A percentile compares a stretch with the other conserved stretches of the same genome.
phyloP scores from a whole-genome alignment of 768 basidiomycete species.

The Sarcomyxa edulis region DNA sequence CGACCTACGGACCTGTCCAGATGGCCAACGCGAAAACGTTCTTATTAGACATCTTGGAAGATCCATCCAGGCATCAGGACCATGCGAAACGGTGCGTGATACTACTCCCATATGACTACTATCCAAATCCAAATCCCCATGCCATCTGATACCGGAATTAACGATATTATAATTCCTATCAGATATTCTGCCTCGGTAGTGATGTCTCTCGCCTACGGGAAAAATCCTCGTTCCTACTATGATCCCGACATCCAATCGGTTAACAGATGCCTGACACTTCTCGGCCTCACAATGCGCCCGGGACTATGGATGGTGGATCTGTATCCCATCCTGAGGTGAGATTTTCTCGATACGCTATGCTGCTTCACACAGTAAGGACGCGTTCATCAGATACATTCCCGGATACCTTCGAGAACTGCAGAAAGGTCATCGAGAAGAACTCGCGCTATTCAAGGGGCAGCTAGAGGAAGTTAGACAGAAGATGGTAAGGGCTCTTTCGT shows the following conservation, averaged over 20 bases:
- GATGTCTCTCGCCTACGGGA: constrained; percentile 46
- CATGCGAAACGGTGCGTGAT: constrained; percentile 42
- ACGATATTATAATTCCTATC: neutral
- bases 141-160: neutral
- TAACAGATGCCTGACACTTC: constrained; percentile 37
- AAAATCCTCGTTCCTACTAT: constrained; percentile 31
- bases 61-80: constrained; percentile 43
- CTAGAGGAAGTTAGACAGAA: constrained; percentile 38
- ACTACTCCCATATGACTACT: neutral
- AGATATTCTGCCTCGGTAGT: constrained; percentile 49
- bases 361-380: neutral
- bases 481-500: constrained; percentile 27
- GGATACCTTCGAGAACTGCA: constrained; percentile 56
- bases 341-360: neutral
- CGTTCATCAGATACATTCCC: constrained; percentile 42
- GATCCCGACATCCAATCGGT: constrained; percentile 45
- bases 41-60: constrained; percentile 36
- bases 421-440: constrained; percentile 51
- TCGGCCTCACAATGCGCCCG: constrained; percentile 39
- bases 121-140: constrained; percentile 1
- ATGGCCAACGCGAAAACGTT: constrained; percentile 38
- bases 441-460: constrained; percentile 48
- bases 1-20: constrained; percentile 44
- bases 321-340: constrained; percentile 36
- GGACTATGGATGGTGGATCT: constrained; percentile 44